Evolutionary conservation across 2,329 filamentous ascomycete species (phyloP).

Genomic region (Setomelanomma holmii): DNA sequence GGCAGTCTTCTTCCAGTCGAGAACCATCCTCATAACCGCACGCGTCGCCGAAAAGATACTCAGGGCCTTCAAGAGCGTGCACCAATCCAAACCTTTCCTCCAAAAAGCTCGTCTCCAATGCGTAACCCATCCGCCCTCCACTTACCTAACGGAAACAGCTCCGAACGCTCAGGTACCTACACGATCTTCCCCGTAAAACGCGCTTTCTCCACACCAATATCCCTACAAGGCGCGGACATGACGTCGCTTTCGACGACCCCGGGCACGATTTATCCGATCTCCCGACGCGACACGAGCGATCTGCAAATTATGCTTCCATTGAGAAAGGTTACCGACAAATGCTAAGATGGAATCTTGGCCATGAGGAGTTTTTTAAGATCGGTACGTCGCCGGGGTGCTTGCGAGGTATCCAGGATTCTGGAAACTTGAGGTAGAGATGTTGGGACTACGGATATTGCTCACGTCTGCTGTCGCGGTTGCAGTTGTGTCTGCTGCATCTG

Average conservation of each 20-base stretch:
- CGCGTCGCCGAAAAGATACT: no score
- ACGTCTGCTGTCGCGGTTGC: slow-evolving; percentile 23
- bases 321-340: slow-evolving; percentile 16
- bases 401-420: neutral
- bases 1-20: no score
- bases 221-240: slow-evolving; percentile 9
- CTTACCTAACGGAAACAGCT: neutral
- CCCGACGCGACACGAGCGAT: slow-evolving; percentile 24
- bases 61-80: no score
- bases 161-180: slow-evolving; percentile 8
- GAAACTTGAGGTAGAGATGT: slow-evolving; percentile 16
- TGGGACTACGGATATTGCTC: slow-evolving; percentile 26
- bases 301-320: slow-evolving; percentile 20
- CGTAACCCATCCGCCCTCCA: slow-evolving; percentile 4
- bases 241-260: slow-evolving; percentile 4
- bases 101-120: no score
- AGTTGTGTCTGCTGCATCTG: slow-evolving; percentile 22
- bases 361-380: slow-evolving; percentile 13
- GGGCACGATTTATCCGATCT: slow-evolving; percentile 30
- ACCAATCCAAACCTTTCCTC: no score
- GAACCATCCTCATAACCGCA: no score
- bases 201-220: no score
- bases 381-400: slow-evolving; percentile 7
- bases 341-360: slow-evolving; percentile 12
- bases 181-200: slow-evolving; percentile 9